These are phyloP conservation scores for Rhodotorula graminis DNA, from an alignment of 768 basidiomycete species.

Conservation along the genomic window DNA sequence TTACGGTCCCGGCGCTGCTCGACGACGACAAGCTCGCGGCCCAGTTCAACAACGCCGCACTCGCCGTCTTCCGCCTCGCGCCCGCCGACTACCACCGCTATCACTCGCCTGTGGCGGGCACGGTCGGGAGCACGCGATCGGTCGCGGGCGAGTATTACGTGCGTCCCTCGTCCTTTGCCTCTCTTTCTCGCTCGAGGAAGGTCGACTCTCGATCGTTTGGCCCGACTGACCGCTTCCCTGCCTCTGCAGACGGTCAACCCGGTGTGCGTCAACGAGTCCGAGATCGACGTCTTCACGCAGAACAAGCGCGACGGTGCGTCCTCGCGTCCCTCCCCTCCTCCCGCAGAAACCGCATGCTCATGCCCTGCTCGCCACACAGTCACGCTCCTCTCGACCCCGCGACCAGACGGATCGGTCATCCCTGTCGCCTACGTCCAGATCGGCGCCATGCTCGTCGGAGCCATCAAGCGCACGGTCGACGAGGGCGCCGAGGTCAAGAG, in stretches of 20 bases:
- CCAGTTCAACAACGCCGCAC: constrained; percentile 39
- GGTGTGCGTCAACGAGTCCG: constrained; percentile 31
- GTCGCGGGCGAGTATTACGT: constrained; percentile 75
- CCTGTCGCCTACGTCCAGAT: constrained; percentile 46
- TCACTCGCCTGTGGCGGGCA: constrained; percentile 66
- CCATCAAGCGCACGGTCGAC: constrained; percentile 78
- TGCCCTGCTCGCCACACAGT: constrained; percentile 1
- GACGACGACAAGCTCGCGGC: constrained; percentile 52
- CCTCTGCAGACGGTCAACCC: constrained; percentile 60
- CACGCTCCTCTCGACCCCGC: neutral
- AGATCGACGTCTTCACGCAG: constrained; percentile 37
- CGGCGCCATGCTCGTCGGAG: constrained; percentile 83
- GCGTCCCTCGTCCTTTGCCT: neutral
- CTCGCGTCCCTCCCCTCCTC: neutral
- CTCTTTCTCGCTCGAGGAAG: too few relatives aligned
- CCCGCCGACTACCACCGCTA: constrained; percentile 92
- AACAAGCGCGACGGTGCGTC: constrained; percentile 31
- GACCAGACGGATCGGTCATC: too few relatives aligned
- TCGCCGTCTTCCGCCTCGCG: constrained; percentile 70
- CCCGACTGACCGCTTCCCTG: neutral
- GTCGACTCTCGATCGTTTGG: neutral
- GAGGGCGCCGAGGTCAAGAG: constrained; percentile 72
- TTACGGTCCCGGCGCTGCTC: constrained; percentile 61
- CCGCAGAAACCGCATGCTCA: neutral
- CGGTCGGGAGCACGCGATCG: constrained; percentile 70